Percentiles rank a stretch among this genome's conserved stretches.
Evolutionary conservation across 106 monocot genomes (phyloP).

Genomic region (Ottelia alismoides): DNA sequence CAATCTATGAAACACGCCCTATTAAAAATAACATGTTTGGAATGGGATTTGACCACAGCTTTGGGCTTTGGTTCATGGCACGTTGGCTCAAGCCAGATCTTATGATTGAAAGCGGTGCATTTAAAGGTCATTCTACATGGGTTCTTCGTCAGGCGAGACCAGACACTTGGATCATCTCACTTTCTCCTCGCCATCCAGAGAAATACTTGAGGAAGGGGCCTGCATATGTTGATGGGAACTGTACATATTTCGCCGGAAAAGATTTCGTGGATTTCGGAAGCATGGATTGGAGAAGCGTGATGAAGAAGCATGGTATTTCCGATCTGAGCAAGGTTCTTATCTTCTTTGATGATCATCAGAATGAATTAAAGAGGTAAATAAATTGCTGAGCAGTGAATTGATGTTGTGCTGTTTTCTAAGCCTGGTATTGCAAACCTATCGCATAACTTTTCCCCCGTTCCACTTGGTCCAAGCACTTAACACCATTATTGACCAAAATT

Average conservation of each 20-base stretch:
- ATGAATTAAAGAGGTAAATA: constrained; percentile 84
- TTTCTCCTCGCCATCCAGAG: constrained; percentile 80
- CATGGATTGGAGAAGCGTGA: constrained; percentile 48
- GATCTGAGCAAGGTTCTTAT: constrained; percentile 56
- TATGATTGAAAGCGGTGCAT: constrained; percentile 96
- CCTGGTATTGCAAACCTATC: too few relatives aligned
- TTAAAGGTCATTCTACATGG: constrained; percentile 98
- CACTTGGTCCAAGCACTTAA: too few relatives aligned
- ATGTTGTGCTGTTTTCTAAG: too few relatives aligned
- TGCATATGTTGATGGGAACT: constrained; percentile 86
- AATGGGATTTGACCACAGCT: constrained; percentile 99
- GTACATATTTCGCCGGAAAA: constrained; percentile 93
- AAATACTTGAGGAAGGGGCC: constrained; percentile 91
- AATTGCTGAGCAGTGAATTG: too few relatives aligned
- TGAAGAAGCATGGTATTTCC: constrained; percentile 68
- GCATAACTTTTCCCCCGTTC: too few relatives aligned
- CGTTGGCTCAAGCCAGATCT: constrained; percentile 84
- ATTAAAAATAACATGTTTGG: constrained; percentile 98
- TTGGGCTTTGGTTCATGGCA: constrained; percentile 95
- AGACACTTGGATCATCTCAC: constrained; percentile 54
- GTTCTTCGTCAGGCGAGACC: constrained; percentile 90
- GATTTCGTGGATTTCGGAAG: constrained; percentile 93
- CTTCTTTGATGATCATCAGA: constrained; percentile 99
- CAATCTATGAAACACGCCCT: constrained; percentile 82
- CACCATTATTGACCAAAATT: too few relatives aligned